Conservation (phyloP, 2,329 filamentous ascomycete species). For the Aspergillus ustus region DNA sequence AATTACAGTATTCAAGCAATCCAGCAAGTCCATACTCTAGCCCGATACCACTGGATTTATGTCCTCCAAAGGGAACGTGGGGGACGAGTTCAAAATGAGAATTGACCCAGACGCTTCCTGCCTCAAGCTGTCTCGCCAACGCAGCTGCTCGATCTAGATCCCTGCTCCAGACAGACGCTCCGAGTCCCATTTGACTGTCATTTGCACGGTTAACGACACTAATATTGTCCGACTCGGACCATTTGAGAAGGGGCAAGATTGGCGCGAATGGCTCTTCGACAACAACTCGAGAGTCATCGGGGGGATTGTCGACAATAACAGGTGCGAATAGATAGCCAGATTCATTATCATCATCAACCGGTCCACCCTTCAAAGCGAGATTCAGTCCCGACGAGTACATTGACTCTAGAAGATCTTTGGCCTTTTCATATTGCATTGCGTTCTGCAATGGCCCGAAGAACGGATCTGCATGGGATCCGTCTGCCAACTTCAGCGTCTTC, state of each 20-base stretch:
- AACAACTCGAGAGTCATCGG: conserved; percentile 61
- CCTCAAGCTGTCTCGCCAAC: conserved; percentile 60
- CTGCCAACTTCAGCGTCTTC: conserved; percentile 46
- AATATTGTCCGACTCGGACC: conserved; percentile 65
- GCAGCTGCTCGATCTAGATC: conserved; percentile 57
- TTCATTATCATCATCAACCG: conserved; percentile 50
- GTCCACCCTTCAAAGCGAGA: conserved; percentile 57
- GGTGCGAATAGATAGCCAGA: conserved; percentile 65
- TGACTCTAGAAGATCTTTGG: conserved; percentile 61
- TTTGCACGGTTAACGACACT: conserved; percentile 63
- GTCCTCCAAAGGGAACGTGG: conserved; percentile 53
- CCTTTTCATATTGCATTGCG: conserved; percentile 66
- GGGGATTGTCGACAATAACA: conserved; percentile 63
- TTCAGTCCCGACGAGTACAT: conserved; percentile 59
- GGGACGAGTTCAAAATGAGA: conserved; percentile 38
- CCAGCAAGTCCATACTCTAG: conserved; percentile 53
- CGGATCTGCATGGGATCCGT: conserved; percentile 47
- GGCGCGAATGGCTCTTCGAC: conserved; percentile 67
- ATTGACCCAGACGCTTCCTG: conserved; percentile 67
- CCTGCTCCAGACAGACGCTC: conserved; percentile 62
- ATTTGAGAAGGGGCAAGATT: conserved; percentile 66
- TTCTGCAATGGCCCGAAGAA: conserved; percentile 67
- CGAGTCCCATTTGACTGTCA: conserved; percentile 57
- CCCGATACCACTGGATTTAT: conserved; percentile 58
- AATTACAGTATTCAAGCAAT: conserved; percentile 47